These are phyloP conservation scores for Russula compacta DNA, from an alignment of 768 basidiomycete genomes.

Conservation along the genomic window DNA sequence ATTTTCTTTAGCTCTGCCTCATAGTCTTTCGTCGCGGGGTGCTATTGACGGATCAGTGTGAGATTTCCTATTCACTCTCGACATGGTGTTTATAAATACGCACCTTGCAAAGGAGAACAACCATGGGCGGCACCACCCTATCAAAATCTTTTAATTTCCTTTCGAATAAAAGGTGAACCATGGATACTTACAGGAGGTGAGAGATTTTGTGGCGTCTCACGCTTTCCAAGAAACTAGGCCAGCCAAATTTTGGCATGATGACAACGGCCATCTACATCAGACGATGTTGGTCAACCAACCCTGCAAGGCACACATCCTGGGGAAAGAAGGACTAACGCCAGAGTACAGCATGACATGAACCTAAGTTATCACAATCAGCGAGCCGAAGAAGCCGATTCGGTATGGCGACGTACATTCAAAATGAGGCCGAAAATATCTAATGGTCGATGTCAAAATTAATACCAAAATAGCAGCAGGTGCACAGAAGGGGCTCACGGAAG, in stretches of 20 bases:
- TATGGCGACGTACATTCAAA: conserved; percentile 14
- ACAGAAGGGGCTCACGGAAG: conserved; percentile 22
- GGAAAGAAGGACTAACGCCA: conserved; percentile 18
- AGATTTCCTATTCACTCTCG: background rate
- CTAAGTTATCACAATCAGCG: conserved; percentile 13
- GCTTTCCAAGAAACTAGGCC: conserved; percentile 28
- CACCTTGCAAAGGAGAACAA: conserved; percentile 28
- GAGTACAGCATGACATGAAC: conserved; percentile 25
- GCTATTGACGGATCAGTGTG: conserved; percentile 13
- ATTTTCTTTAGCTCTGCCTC: conserved; percentile 22
- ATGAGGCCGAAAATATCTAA: conserved; percentile 39
- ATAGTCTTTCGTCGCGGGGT: conserved; percentile 26
- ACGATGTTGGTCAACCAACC: background rate
- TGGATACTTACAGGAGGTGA: conserved; percentile 26
- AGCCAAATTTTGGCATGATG: conserved; percentile 29
- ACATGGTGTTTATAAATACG: background rate
- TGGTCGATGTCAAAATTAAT: background rate
- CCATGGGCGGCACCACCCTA: conserved; percentile 24
- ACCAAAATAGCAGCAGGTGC: background rate
- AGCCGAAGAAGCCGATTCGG: background rate
- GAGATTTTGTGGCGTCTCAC: conserved; percentile 28
- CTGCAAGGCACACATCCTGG: background rate
- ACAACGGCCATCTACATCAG: conserved; percentile 25
- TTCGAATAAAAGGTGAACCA: background rate
- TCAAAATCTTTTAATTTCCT: background rate